Conservation (phyloP, 371 early-diverging fungal species). For the Lichtheimia ornata region DNA sequence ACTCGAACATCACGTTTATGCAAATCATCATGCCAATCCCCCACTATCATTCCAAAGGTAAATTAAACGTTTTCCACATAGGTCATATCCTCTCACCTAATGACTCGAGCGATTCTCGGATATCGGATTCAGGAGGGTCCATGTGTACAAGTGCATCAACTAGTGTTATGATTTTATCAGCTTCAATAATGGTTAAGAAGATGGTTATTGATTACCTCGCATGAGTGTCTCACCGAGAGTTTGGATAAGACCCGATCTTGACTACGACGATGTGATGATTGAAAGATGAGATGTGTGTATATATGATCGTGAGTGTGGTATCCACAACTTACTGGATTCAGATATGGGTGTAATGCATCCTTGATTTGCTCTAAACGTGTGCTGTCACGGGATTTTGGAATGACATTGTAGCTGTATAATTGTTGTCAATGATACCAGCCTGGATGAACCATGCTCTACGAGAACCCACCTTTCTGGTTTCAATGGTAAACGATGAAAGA, state of each 20-base stretch:
- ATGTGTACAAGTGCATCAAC: slow-evolving; percentile 1
- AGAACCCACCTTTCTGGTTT: not conserved
- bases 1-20: not conserved
- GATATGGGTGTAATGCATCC: slow-evolving; percentile 8
- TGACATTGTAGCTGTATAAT: not conserved
- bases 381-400: not conserved
- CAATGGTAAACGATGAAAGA: slow-evolving; percentile 9
- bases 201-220: not conserved
- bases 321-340: not conserved
- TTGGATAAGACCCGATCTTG: slow-evolving; percentile 7
- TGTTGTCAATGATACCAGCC: not conserved
- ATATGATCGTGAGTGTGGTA: not conserved
- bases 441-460: too few relatives aligned
- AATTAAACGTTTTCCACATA: not conserved
- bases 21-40: slow-evolving; percentile 4
- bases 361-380: slow-evolving; percentile 13
- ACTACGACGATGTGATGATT: not conserved
- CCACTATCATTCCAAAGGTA: not conserved
- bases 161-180: not conserved
- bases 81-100: not conserved
- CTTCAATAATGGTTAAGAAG: not conserved
- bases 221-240: not conserved
- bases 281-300: not conserved
- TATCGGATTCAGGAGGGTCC: not conserved
- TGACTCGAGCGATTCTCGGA: slow-evolving; percentile 6